Evolutionary conservation across 2,329 filamentous ascomycete genomes (phyloP).

Genomic region (Penicillium glabrum): DNA sequence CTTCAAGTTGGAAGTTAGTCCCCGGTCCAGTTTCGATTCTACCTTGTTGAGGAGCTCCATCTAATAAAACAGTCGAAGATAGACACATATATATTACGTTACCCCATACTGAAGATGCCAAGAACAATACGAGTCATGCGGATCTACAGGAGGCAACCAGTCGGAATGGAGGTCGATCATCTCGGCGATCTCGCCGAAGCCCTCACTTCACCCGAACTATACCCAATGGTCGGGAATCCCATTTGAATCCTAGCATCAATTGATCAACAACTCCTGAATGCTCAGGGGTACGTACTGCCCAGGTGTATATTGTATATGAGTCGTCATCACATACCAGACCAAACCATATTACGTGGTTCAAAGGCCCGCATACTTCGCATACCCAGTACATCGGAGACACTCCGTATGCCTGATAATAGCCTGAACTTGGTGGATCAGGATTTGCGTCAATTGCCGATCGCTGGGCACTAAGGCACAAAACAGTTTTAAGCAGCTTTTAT

Average conservation of each 20-base stretch:
- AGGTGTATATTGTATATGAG: neutral
- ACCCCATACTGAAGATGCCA: neutral
- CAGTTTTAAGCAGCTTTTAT: neutral
- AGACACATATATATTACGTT: neutral
- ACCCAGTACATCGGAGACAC: neutral
- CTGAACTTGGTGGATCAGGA: neutral
- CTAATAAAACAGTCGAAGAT: no score
- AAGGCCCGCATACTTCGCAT: neutral
- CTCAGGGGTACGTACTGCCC: neutral
- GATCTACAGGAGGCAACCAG: neutral
- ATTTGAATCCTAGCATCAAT: neutral
- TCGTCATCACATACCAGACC: neutral
- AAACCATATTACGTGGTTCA: neutral
- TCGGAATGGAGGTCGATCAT: neutral
- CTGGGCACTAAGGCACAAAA: neutral
- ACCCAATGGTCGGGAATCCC: neutral
- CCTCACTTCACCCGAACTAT: neutral
- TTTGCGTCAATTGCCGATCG: conserved; percentile 6
- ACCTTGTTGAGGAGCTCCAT: no score
- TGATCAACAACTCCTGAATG: neutral
- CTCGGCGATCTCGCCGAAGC: neutral
- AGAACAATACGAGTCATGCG: neutral
- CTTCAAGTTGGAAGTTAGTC: no score
- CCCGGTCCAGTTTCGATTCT: no score
- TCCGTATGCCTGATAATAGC: neutral